Base-by-base conservation (phyloP, 75 land plant species). In the Selaginella tamariscina region DNA sequence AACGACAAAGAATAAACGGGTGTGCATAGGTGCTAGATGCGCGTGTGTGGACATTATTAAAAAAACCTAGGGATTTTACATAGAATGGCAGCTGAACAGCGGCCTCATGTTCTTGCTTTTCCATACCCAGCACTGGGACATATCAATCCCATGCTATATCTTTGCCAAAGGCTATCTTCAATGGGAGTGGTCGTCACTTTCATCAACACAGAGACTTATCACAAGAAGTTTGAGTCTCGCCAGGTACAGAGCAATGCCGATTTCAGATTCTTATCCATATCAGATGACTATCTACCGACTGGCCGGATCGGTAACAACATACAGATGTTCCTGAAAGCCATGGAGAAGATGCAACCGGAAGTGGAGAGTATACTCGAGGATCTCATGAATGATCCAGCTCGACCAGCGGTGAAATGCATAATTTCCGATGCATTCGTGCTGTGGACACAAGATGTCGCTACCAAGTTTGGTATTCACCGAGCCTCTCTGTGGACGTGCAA, bases 31-130 rank as follows among this genome's bases (percentile, higher is more conserved):
- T n/a, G n/a, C n/a, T n/a, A n/a, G n/a, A n/a, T n/a, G n/a, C n/a
- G n/a, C n/a, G n/a, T n/a, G n/a, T n/a, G n/a, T n/a, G n/a, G n/a
- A n/a, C n/a, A n/a, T n/a, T n/a, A n/a, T n/a, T n/a, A n/a, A n/a
- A n/a, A n/a, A n/a, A n/a, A n/a, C n/a, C n/a, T n/a, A n/a, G n/a
- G n/a, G n/a, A n/a, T n/a, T n/a, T n/a, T n/a, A n/a, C n/a, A n/a
- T n/a, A n/a, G n/a, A n/a, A n/a, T n/a, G n/a, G n/a, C n/a, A n/a
- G n/a, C n/a, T n/a, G n/a, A n/a, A n/a, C 49, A 39, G 49, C 11
- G 18, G 62, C 62, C 62, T 59, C 62, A 59, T 23, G 26, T 59
- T 59, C 27, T 59, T 9, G 62, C 62, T 2, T 59, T 59, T 59
- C 62, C 62, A 8, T 59, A 9, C 21, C 62, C 62, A n/a, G 24